A percentile compares a stretch with the other conserved stretches of the same genome.
These are phyloP conservation scores for Penicillium malachiteum DNA, from an alignment of 495 filamentous ascomycete genomes.

Conservation along the genomic window DNA sequence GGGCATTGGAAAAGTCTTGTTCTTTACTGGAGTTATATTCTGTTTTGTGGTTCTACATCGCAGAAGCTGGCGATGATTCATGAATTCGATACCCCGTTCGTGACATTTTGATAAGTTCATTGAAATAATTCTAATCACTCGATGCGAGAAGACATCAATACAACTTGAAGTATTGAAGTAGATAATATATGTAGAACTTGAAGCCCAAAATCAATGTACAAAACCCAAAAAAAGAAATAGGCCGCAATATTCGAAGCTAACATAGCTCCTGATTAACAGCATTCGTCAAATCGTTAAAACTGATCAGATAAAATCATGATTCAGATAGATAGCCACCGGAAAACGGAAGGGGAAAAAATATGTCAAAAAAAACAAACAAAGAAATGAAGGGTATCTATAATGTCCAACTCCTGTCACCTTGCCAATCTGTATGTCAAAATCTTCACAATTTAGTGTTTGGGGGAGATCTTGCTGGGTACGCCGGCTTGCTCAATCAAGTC, in stretches of 20 bases:
- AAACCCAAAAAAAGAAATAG: not conserved
- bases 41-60: not conserved
- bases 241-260: not conserved
- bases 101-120: not conserved
- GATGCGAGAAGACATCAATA: not conserved
- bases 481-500: conserved; percentile 48
- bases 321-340: conserved; percentile 2
- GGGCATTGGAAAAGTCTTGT: not conserved
- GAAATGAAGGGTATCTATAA: conserved; percentile 40
- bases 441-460: conserved; percentile 18
- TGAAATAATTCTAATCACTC: conserved; percentile 1
- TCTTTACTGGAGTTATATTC: not conserved
- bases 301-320: not conserved
- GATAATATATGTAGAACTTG: conserved; percentile 1
- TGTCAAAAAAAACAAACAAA: conserved; percentile 17
- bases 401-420: conserved; percentile 30
- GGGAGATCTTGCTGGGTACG: conserved; percentile 32
- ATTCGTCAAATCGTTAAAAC: conserved; percentile 27
- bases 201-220: conserved; percentile 16
- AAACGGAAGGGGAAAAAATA: conserved; percentile 7
- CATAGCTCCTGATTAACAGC: not conserved
- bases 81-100: conserved; percentile 32
- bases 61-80: conserved; percentile 11
- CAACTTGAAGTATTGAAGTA: not conserved
- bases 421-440: not conserved